Conservation (phyloP, 1,284 basidiomycete species). For the Lignosus rhinocerotis region DNA sequence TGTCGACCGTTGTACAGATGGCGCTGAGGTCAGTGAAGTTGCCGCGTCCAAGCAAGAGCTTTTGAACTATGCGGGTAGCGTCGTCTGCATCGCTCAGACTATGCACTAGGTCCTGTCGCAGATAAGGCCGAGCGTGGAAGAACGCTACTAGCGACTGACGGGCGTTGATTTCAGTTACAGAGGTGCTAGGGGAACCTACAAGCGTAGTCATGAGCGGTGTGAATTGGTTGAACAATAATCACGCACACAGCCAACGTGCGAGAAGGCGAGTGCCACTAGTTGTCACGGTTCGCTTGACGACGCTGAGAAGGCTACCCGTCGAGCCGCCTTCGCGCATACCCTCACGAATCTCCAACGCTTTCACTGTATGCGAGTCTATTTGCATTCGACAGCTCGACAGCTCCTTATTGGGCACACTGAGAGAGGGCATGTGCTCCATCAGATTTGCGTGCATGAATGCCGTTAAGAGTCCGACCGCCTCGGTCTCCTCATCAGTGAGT, state of each 20-base stretch:
- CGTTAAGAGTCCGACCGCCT: conserved; percentile 69
- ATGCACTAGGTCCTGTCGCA: conserved; percentile 68
- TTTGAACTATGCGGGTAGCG: conserved; percentile 77
- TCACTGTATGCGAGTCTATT: conserved; percentile 89
- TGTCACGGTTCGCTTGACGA: conserved; percentile 80
- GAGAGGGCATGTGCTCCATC: conserved; percentile 76
- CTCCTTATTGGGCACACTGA: conserved; percentile 65
- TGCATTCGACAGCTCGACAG: conserved; percentile 68
- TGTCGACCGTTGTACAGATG: conserved; percentile 60
- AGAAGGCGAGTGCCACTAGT: conserved; percentile 81
- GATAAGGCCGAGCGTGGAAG: conserved; percentile 63
- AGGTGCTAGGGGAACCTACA: conserved; percentile 84
- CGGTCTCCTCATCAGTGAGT: conserved; percentile 42
- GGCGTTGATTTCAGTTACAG: conserved; percentile 67
- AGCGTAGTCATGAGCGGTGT: not conserved
- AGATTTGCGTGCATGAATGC: conserved; percentile 72
- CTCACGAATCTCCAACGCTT: conserved; percentile 86
- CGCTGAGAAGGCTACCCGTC: conserved; percentile 77
- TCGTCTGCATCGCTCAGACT: conserved; percentile 68
- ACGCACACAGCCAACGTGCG: conserved; percentile 73
- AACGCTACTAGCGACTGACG: conserved; percentile 82
- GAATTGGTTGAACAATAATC: not conserved
- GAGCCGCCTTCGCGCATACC: conserved; percentile 71
- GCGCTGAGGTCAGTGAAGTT: conserved; percentile 65
- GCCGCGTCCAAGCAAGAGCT: conserved; percentile 72